Evolutionary conservation across 306 rosid genomes (phyloP).

Genomic region (Vicia faba): DNA sequence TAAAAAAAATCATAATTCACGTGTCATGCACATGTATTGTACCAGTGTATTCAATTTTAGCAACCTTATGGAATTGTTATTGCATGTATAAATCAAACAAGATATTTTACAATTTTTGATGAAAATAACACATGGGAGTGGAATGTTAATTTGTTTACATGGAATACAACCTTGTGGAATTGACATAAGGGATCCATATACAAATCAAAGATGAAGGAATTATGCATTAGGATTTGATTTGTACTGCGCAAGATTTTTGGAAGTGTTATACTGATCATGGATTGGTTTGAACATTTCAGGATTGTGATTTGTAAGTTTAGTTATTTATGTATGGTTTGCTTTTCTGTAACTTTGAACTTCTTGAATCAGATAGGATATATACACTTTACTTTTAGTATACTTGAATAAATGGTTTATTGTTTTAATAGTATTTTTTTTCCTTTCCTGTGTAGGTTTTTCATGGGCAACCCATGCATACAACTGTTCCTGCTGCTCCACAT

Average conservation of each 20-base stretch:
- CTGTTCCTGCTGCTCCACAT: constrained; percentile 74
- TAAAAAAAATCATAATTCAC: neutral
- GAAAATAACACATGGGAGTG: constrained; percentile 14
- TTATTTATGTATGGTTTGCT: neutral
- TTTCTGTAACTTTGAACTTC: constrained; percentile 16
- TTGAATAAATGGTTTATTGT: constrained; percentile 23
- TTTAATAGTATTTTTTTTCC: neutral
- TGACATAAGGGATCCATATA: neutral
- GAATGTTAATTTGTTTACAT: neutral
- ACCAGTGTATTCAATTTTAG: neutral
- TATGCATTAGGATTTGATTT: constrained; percentile 19
- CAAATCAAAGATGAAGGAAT: neutral
- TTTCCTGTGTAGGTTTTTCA: constrained; percentile 67
- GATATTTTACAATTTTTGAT: neutral
- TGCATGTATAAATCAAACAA: neutral
- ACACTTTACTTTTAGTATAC: constrained; percentile 20
- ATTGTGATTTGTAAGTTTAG: constrained; percentile 28
- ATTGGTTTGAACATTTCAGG: constrained; percentile 17
- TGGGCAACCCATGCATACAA: constrained; percentile 70
- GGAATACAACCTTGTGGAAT: constrained; percentile 18
- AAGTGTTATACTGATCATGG: constrained; percentile 22
- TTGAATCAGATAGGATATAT: constrained; percentile 18
- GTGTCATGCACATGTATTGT: neutral
- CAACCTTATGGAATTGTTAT: neutral
- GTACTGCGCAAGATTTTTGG: constrained; percentile 15